A percentile compares a stretch with the other conserved stretches of the same genome.
Conservation (phyloP, 768 basidiomycete species). For the Trametes punicea region DNA sequence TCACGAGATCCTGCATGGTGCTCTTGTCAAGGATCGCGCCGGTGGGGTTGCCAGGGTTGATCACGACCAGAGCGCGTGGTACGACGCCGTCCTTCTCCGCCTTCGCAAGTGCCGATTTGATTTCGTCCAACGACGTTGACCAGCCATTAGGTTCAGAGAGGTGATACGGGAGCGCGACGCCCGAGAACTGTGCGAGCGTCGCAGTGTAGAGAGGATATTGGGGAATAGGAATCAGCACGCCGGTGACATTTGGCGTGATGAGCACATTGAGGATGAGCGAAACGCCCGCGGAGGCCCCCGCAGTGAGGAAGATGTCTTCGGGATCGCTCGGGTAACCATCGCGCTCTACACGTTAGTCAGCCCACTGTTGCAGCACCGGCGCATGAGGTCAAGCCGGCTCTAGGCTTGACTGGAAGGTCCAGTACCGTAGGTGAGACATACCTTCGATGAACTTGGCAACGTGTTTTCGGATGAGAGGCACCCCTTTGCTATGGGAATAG, state of each 20-base stretch:
- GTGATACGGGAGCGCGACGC: constrained; percentile 83
- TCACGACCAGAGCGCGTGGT: constrained; percentile 88
- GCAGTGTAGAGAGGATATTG: constrained; percentile 99
- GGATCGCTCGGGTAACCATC: constrained; percentile 86
- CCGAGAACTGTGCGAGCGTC: constrained; percentile 80
- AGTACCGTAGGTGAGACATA: too few relatives aligned
- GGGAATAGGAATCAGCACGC: constrained; percentile 93
- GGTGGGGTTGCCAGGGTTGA: constrained; percentile 99
- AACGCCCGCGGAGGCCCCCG: constrained; percentile 94
- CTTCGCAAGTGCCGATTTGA: constrained; percentile 63
- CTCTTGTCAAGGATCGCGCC: constrained; percentile 73
- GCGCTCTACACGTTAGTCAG: constrained; percentile 52
- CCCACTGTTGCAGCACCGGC: neutral
- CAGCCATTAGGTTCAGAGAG: constrained; percentile 81
- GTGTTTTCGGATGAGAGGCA: constrained; percentile 80
- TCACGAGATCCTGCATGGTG: constrained; percentile 74
- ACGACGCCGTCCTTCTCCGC: constrained; percentile 57
- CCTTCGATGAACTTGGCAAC: constrained; percentile 90
- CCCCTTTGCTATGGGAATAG: constrained; percentile 93
- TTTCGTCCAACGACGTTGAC: constrained; percentile 70
- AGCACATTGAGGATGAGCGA: constrained; percentile 80
- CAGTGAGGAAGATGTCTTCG: constrained; percentile 88
- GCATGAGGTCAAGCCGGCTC: too few relatives aligned
- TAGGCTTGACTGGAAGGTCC: too few relatives aligned
- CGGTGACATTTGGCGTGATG: constrained; percentile 61